Evolutionary conservation across 2,329 filamentous ascomycete genomes (phyloP).

Genomic region (Claviceps pazoutovae): DNA sequence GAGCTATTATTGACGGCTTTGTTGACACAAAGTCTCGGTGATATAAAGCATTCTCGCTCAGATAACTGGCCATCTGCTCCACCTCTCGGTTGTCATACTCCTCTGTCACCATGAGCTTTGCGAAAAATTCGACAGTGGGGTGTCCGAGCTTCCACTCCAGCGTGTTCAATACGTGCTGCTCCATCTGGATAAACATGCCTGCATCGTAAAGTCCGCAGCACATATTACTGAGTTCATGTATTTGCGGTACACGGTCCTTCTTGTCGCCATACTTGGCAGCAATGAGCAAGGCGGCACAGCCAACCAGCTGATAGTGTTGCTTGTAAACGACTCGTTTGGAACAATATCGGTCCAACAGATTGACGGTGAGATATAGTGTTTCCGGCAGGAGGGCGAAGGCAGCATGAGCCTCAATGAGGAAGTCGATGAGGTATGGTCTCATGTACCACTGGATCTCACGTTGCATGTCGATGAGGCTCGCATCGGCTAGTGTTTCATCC

Average conservation of each 20-base stretch:
- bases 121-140: conserved; percentile 88
- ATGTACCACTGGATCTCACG: conserved; percentile 99
- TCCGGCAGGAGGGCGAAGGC: conserved; percentile 89
- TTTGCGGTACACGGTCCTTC: conserved; percentile 96
- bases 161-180: conserved; percentile 98
- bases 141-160: conserved; percentile 93
- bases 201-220: conserved; percentile 97
- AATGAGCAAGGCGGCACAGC: conserved; percentile 88
- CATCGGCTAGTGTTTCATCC: conserved; percentile 83
- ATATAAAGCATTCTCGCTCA: conserved; percentile 89
- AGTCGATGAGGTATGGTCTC: conserved; percentile 95
- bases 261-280: conserved; percentile 98
- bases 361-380: conserved; percentile 90
- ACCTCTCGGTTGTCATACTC: conserved; percentile 69
- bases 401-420: conserved; percentile 90
- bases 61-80: conserved; percentile 88
- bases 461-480: conserved; percentile 96
- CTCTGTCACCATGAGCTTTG: conserved; percentile 74
- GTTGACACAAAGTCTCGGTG: conserved; percentile 94
- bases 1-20: conserved; percentile 79
- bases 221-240: conserved; percentile 96
- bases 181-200: conserved; percentile 99
- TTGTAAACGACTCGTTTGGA: conserved; percentile 97
- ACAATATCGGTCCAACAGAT: conserved; percentile 94
- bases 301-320: conserved; percentile 95